Conservation (phyloP, 2,329 filamentous ascomycete species). For the Epichloe uncinata region DNA sequence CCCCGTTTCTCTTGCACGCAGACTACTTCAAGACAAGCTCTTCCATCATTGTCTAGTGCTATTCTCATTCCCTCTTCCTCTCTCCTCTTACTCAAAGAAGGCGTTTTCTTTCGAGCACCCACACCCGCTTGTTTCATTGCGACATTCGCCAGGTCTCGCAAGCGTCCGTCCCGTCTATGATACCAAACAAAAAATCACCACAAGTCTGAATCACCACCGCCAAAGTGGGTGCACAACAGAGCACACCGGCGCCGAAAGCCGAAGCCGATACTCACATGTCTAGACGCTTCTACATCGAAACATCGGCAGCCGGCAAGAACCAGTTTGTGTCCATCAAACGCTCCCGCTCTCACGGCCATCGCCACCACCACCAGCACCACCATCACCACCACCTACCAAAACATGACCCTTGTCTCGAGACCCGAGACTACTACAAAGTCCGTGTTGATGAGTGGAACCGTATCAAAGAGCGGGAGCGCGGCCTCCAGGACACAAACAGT, state of each 20-base stretch:
- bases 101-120: background rate
- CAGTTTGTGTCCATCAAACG: slow-evolving; percentile 28
- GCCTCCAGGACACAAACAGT: slow-evolving; percentile 22
- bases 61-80: background rate
- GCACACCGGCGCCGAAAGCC: background rate
- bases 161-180: slow-evolving; percentile 2
- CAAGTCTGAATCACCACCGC: slow-evolving; percentile 1
- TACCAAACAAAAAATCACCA: too few species aligned
- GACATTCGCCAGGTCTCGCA: background rate
- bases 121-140: background rate
- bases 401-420: slow-evolving; percentile 11
- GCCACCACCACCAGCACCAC: slow-evolving; percentile 16
- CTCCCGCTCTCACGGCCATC: slow-evolving; percentile 22
- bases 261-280: slow-evolving; percentile 16
- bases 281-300: slow-evolving; percentile 24
- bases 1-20: background rate
- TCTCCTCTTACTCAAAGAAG: background rate
- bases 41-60: background rate
- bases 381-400: slow-evolving; percentile 18
- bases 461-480: slow-evolving; percentile 23
- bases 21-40: background rate
- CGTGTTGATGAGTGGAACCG: slow-evolving; percentile 23
- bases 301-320: slow-evolving; percentile 18
- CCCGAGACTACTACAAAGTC: slow-evolving; percentile 22
- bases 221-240: slow-evolving; percentile 10